Base-by-base conservation (phyloP, 208 protist genomes). In the Leishmania aethiopica region DNA sequence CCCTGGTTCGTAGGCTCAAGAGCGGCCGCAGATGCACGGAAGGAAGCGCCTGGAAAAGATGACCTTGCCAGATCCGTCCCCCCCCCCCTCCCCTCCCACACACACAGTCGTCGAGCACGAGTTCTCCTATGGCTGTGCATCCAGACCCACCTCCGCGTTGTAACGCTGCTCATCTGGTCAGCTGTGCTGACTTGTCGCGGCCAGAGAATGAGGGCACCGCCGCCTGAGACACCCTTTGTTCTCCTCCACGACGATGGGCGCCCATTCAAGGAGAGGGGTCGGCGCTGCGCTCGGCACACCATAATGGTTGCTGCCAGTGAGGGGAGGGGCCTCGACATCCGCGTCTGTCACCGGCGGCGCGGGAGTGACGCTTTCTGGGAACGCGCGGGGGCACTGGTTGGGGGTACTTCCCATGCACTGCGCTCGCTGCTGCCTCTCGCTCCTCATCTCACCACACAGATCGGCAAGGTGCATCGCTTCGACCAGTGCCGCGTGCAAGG, bases 221-320 rank as follows among this genome's bases (percentile, higher is more conserved):
- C 75, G 64, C 0, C 79, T 57, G 15, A 62, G 25, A 13, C 10
- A 6, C 1, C 69, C 55, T 25, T 79, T 37, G 37, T 79, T 87
- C 47, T 87, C 76, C 45, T 81, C 47, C 7, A 84, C 80, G 1
- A 84, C 80, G 3, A 67, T 81, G 76, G 81, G 75, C 0, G 25
- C 10, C 25, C 10, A 62, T 10, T 17, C 57, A n/a, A 22, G 5
- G 57, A 62, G 57, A 62, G 25, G 22, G 57, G n/a, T 62, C 25
- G 25, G 25, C 0, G 57, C 25, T 22, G 57, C 57, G 25, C 57
- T 62, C 25, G 25, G 25, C 25, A 32, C 57, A 32, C 57, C 25
- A 7, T n/a, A 22, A n/a, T 10, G 57, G 3, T 32, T 62, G 57
- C 57, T 25, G 57, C 57, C 57, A n/a, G 57, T n/a, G 45, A 47